Evolutionary conservation across 352 stramenopile genomes (phyloP).

Genomic region (Phytophthora foliorum): DNA sequence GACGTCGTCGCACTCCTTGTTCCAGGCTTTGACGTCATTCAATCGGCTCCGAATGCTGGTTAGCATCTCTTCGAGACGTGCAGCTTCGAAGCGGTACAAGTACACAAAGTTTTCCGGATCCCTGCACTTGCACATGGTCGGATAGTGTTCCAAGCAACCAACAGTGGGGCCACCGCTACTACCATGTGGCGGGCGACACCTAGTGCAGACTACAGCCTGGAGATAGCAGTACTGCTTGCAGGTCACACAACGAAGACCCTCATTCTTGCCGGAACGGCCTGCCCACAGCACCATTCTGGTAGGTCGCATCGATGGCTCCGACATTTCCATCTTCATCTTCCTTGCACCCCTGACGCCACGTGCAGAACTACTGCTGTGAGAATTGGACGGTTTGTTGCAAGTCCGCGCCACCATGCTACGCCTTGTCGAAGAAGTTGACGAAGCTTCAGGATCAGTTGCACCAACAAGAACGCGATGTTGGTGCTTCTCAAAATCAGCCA

Average conservation of each 20-base stretch:
- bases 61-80: conserved; percentile 52
- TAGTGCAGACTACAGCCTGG: conserved; percentile 83
- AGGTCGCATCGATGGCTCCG: conserved; percentile 42
- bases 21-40: conserved; percentile 52
- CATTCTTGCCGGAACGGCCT: conserved; percentile 77
- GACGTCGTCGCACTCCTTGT: conserved; percentile 37
- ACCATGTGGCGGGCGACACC: conserved; percentile 63
- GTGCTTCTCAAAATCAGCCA: conserved; percentile 60
- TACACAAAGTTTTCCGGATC: conserved; percentile 65
- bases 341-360: conserved; percentile 38
- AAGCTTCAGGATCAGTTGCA: conserved; percentile 16
- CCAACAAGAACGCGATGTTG: conserved; percentile 17
- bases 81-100: conserved; percentile 61
- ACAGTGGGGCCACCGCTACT: conserved; percentile 44
- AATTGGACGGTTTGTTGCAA: conserved; percentile 32
- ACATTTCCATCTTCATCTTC: conserved; percentile 28
- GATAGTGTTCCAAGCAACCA: conserved; percentile 81
- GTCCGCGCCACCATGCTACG: conserved; percentile 46
- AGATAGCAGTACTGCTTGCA: conserved; percentile 92
- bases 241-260: conserved; percentile 74
- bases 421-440: conserved; percentile 39
- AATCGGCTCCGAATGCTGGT: conserved; percentile 45
- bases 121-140: conserved; percentile 83
- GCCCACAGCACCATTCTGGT: conserved; percentile 88
- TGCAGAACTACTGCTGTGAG: conserved; percentile 11